Evolutionary conservation across 225 moss, liverwort and hornwort species (phyloP), one percentile per base, ranked within the genome.

Genomic region (Sphagnum contortum): DNA sequence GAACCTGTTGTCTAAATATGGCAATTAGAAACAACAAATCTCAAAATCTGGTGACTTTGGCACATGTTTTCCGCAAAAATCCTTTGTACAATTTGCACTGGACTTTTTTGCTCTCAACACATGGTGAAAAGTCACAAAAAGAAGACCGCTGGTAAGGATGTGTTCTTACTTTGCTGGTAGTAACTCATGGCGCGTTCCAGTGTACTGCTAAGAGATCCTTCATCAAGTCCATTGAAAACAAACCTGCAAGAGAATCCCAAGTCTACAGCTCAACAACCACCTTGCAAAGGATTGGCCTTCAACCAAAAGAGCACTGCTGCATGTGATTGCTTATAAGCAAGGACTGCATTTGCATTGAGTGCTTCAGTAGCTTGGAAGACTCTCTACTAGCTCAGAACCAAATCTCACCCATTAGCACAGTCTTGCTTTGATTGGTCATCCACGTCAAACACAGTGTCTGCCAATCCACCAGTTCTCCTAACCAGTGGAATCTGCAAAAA

Each of bases 401-500:
- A 29, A 57, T 57, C 57, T 48, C 60, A 81, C 81, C 81, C 81
- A 13, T 81, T 81, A 55, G 56, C 73, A 64, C 57, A 59, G 5
- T 68, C 65, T 48, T 55, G 49, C 45, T 71, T 57, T 55, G 67
- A 44, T 3, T 14, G 29, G 50, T 74, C 71, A 74, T 81, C 81
- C 55, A 81, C 77, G 60, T 81, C 81, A 65, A 74, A 71, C 8
- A 81, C 81, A 55, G 74, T 81, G 62, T 81, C 81, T 66, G 81
- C 81, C 53, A 81, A 71, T 50, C 81, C 81, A 48, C 81, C 81
- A 4, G 81, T 81, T 74, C 74, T 77, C 55, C 81, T 74, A 3
- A 81, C 81, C 12, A 81, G 61, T 46, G 81, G 81, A 68, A 81
- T 81, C 80, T 81, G 74, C 57, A 70, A 45, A 62, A 29, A 46